These are phyloP conservation scores for sunflower (Helianthus annuus) DNA, from an alignment of 129 eudicot genomes.

Conservation along the genomic window HanXRQr2.0-SUNRISE NC_035436.2:119326447-119326946, in stretches of 20 bases:
- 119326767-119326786: conserved; percentile 74
- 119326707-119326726: conserved; percentile 79
- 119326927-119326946: conserved; percentile 45
- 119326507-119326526: conserved; percentile 53
- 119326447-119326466: conserved; percentile 63
- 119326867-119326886: conserved; percentile 89
- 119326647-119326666: background rate
- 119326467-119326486: conserved; percentile 84
- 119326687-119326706: conserved; percentile 94
- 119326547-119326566: background rate
- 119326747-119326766: conserved; percentile 90
- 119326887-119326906: conserved; percentile 91
- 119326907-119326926: conserved; percentile 88
- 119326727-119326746: conserved; percentile 91
- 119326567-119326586: background rate
- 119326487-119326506: conserved; percentile 67
- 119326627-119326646: background rate
- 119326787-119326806: conserved; percentile 55
- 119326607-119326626: background rate
- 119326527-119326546: no score
- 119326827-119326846: conserved; percentile 52
- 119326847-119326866: conserved; percentile 82
- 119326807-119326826: conserved; percentile 55
- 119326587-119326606: background rate
- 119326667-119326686: conserved; percentile 55